Evolutionary conservation across 345 rosid genomes (phyloP).

Genomic region (Salix koriyanagi): DNA sequence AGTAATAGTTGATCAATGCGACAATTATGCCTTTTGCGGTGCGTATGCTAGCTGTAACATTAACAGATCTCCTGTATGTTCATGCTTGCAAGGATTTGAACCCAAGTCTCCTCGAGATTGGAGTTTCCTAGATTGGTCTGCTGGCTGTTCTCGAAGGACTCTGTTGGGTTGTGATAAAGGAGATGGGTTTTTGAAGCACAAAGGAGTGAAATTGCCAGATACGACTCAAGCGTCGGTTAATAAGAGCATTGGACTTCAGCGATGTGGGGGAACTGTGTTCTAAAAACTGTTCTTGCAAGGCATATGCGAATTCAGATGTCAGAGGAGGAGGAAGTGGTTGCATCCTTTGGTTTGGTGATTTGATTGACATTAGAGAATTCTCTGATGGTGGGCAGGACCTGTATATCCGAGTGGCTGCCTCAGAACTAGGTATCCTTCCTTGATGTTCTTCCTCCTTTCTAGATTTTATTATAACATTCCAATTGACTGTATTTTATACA

Average conservation of each 20-base stretch:
- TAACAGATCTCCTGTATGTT: slow-evolving; percentile 1
- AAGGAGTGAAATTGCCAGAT: slow-evolving; percentile 1
- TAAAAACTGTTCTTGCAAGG: neutral
- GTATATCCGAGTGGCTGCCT: neutral
- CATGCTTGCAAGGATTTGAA: slow-evolving; percentile 20
- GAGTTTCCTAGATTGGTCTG: slow-evolving; percentile 4
- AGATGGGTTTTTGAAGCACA: neutral
- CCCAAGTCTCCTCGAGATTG: slow-evolving; percentile 11
- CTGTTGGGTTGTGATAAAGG: slow-evolving; percentile 1
- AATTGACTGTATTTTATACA: neutral
- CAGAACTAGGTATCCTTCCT: neutral
- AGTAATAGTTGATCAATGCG: slow-evolving; percentile 1
- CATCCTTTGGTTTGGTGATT: neutral
- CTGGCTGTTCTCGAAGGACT: slow-evolving; percentile 11
- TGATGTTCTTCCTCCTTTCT: neutral
- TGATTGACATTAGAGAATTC: neutral
- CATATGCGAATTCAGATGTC: neutral
- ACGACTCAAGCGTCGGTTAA: neutral
- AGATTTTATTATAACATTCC: neutral
- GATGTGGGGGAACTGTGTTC: neutral
- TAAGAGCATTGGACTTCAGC: neutral
- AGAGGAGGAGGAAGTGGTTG: neutral
- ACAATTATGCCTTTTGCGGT: slow-evolving; percentile 15
- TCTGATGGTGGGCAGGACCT: neutral
- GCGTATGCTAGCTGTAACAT: slow-evolving; percentile 12